Percentiles rank a stretch among this genome's conserved stretches.
These are phyloP conservation scores for Podospora anserina DNA, from an alignment of 495 filamentous ascomycete species.

Conservation along the genomic window DNA sequence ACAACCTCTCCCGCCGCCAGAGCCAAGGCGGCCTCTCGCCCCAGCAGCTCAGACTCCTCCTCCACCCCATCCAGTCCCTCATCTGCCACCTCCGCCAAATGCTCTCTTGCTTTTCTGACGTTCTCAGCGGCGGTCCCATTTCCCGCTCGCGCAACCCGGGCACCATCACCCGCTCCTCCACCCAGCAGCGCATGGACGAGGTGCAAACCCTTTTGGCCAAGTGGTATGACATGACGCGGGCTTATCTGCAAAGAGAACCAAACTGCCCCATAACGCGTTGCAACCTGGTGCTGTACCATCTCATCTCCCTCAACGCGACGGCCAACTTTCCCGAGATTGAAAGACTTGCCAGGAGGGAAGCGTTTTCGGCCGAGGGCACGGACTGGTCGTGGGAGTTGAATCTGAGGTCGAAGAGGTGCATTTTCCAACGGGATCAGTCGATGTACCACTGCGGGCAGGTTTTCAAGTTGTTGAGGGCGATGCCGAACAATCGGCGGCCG, in stretches of 20 bases:
- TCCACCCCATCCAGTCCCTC: constrained; percentile 52
- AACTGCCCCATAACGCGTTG: constrained; percentile 43
- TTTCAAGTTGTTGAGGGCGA: constrained; percentile 47
- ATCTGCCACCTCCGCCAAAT: constrained; percentile 49
- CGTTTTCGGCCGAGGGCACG: constrained; percentile 32
- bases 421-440: constrained; percentile 53
- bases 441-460: constrained; percentile 62
- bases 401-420: constrained; percentile 49
- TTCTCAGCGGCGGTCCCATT: constrained; percentile 31
- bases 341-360: constrained; percentile 52
- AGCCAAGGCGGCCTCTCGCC: constrained; percentile 38
- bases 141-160: constrained; percentile 18
- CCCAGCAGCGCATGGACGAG: constrained; percentile 51
- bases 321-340: constrained; percentile 60
- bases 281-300: constrained; percentile 61
- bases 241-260: constrained; percentile 34
- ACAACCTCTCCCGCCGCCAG: constrained; percentile 37
- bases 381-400: constrained; percentile 47
- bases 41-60: constrained; percentile 48
- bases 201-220: constrained; percentile 53
- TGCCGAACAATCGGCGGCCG: constrained; percentile 45
- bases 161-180: constrained; percentile 49
- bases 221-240: constrained; percentile 54
- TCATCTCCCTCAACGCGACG: constrained; percentile 58
- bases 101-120: constrained; percentile 45